Evolutionary conservation across 176 grass and related monocot species (phyloP).

Genomic region (Coix lacrymajobi): DNA sequence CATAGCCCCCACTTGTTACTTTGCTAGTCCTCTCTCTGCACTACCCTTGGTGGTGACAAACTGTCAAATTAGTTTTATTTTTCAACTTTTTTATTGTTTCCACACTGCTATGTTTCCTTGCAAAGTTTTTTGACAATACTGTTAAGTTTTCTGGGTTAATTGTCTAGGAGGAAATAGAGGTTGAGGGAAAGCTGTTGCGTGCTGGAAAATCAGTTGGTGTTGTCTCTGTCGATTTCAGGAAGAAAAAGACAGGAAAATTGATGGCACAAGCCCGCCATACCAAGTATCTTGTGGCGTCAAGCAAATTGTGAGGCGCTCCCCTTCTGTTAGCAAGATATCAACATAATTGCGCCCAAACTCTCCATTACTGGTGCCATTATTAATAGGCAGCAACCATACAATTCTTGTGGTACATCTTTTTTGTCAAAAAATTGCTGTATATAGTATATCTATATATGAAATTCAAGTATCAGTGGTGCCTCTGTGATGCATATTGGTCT

Average conservation of each 20-base stretch:
- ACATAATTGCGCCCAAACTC: not conserved
- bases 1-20: not conserved
- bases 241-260: constrained; percentile 70
- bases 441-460: not conserved
- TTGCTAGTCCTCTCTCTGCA: not conserved
- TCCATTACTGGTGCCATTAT: not conserved
- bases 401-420: not conserved
- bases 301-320: constrained; percentile 58
- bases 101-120: not conserved
- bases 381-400: not conserved
- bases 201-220: constrained; percentile 64
- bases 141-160: constrained; percentile 11
- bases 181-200: constrained; percentile 67
- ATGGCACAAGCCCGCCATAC: constrained; percentile 83
- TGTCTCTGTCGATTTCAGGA: constrained; percentile 66
- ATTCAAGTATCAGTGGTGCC: not conserved
- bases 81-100: not conserved
- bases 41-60: not conserved
- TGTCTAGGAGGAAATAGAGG: constrained; percentile 87
- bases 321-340: not conserved
- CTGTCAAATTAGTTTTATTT: not conserved
- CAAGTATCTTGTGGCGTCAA: constrained; percentile 79
- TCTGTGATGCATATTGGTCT: not conserved
- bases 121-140: not conserved
- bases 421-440: not conserved